Conservation (phyloP, 1,284 basidiomycete species). For the Ceratobasidium sp. region DNA sequence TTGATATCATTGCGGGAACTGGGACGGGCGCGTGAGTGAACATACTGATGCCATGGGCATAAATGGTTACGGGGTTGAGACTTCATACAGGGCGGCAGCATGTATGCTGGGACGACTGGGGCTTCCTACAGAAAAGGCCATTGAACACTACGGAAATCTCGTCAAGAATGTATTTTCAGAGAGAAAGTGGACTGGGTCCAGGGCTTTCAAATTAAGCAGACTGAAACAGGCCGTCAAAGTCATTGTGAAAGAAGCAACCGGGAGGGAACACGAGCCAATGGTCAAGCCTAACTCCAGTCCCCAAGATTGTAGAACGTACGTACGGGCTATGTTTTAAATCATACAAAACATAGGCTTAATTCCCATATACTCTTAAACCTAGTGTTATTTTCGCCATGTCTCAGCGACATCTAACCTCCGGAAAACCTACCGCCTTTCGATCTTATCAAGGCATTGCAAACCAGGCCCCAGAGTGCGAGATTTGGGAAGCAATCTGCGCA, state of each 20-base stretch:
- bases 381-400: constrained; percentile 7
- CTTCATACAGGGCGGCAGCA: background rate
- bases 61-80: background rate
- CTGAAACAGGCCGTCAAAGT: background rate
- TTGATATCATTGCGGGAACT: background rate
- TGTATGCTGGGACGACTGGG: background rate
- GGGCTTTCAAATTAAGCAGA: background rate
- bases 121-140: background rate
- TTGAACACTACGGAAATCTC: background rate
- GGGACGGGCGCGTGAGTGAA: constrained; percentile 1
- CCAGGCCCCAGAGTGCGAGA: background rate
- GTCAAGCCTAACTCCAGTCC: background rate
- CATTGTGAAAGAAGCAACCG: background rate
- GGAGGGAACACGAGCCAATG: background rate
- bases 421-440: background rate
- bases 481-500: constrained; percentile 3
- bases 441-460: background rate
- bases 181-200: background rate
- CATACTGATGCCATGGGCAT: background rate
- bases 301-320: background rate
- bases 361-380: background rate
- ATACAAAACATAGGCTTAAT: background rate
- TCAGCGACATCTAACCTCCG: background rate
- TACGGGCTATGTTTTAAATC: background rate
- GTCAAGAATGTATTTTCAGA: background rate